Percentiles rank a stretch among this genome's conserved stretches.
These are phyloP conservation scores for Candida ortonii DNA, from an alignment of 805 yeast species.

Conservation along the genomic window DNA sequence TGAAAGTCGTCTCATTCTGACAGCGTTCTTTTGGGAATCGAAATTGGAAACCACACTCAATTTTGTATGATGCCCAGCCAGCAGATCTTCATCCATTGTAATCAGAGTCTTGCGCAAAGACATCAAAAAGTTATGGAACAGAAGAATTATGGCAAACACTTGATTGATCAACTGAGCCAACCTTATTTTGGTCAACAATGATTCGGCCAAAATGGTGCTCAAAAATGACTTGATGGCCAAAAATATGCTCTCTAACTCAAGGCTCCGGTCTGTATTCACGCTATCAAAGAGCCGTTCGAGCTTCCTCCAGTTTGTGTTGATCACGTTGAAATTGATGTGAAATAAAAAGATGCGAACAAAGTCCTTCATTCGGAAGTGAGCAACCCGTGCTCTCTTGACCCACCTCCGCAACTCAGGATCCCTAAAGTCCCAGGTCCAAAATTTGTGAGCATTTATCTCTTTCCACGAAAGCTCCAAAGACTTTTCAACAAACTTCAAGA, in stretches of 20 bases:
- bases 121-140: constrained; percentile 46
- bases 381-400: constrained; percentile 51
- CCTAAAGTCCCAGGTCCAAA: constrained; percentile 59
- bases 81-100: constrained; percentile 46
- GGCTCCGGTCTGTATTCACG: constrained; percentile 16
- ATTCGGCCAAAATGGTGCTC: constrained; percentile 61
- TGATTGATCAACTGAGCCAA: constrained; percentile 46
- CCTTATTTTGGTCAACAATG: constrained; percentile 60
- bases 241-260: constrained; percentile 41
- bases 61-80: constrained; percentile 37
- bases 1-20: constrained; percentile 40
- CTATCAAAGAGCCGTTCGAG: constrained; percentile 33
- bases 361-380: constrained; percentile 57
- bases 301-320: constrained; percentile 51
- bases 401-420: constrained; percentile 46
- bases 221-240: constrained; percentile 52
- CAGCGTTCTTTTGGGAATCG: constrained; percentile 38
- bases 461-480: constrained; percentile 67
- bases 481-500: constrained; percentile 60
- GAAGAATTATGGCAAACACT: constrained; percentile 45
- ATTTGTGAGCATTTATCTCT: constrained; percentile 58
- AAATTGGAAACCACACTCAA: constrained; percentile 35
- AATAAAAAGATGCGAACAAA: constrained; percentile 53
- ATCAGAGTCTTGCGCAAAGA: constrained; percentile 56
- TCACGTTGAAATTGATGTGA: constrained; percentile 57